phyloP scores from a whole-genome alignment of 2,329 filamentous ascomycete genomes.

The Xylariaceae sp. region DNA sequence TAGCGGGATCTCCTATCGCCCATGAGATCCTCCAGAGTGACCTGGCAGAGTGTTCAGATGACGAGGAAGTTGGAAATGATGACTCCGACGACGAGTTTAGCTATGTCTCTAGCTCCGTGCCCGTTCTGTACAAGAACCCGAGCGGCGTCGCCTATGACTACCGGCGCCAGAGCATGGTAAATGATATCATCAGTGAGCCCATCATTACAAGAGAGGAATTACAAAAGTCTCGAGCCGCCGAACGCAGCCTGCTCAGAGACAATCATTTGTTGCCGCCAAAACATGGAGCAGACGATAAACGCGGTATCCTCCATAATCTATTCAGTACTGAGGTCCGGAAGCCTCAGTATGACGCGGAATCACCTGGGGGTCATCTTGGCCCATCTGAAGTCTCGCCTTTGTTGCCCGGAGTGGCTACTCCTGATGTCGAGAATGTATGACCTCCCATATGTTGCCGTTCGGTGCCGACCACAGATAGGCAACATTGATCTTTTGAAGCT shows the following conservation, averaged over 20 bases:
- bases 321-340: conserved; percentile 55
- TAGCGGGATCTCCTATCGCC: conserved; percentile 60
- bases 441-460: too few relatives aligned
- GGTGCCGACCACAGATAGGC: too few relatives aligned
- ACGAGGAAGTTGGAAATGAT: conserved; percentile 37
- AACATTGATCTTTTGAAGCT: too few relatives aligned
- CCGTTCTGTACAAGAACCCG: conserved; percentile 67
- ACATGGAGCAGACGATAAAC: conserved; percentile 37
- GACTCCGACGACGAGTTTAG: conserved; percentile 30
- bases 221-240: conserved; percentile 53
- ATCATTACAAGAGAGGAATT: conserved; percentile 52
- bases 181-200: conserved; percentile 44
- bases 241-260: conserved; percentile 59
- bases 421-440: conserved; percentile 44
- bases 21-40: conserved; percentile 64
- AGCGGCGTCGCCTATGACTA: conserved; percentile 72
- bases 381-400: conserved; percentile 38
- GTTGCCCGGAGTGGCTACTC: conserved; percentile 40
- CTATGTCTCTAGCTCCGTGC: conserved; percentile 38
- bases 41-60: conserved; percentile 59
- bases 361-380: conserved; percentile 30
- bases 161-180: conserved; percentile 65
- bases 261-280: conserved; percentile 64
- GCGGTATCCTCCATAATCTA: conserved; percentile 37
- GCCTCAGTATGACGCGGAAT: conserved; percentile 38